phyloP scores from a whole-genome alignment of 2,329 filamentous ascomycete species.

The Aspergillus pseudoviridinutans region DNA sequence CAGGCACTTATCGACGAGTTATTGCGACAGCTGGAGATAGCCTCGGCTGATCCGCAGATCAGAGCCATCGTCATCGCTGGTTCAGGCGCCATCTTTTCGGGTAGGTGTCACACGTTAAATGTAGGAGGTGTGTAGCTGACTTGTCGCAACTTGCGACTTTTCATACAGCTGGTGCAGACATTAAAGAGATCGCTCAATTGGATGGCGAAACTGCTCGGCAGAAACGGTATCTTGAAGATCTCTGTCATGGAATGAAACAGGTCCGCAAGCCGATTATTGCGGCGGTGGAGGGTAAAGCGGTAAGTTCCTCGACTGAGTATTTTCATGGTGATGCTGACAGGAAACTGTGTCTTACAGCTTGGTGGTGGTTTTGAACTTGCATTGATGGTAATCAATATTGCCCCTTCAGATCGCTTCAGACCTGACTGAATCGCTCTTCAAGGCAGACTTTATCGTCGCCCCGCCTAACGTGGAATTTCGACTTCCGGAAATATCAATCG shows the following conservation, averaged over 20 bases:
- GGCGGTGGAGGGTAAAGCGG: constrained; percentile 8
- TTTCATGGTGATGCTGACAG: neutral
- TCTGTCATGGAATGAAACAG: constrained; percentile 4
- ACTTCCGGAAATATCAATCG: constrained; percentile 7
- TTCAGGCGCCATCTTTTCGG: constrained; percentile 5
- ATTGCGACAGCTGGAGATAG: neutral
- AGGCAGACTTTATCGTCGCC: constrained; percentile 8
- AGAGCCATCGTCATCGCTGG: constrained; percentile 5
- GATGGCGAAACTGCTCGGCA: constrained; percentile 2
- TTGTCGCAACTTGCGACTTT: neutral
- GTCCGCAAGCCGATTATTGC: constrained; percentile 8
- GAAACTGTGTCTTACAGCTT: neutral
- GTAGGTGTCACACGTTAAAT: neutral
- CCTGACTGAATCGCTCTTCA: no score
- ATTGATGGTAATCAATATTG: constrained; percentile 1
- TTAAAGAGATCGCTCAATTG: constrained; percentile 7
- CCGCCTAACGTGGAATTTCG: neutral
- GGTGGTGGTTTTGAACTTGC: constrained; percentile 10
- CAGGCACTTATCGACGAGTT: constrained; percentile 4
- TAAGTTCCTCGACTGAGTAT: neutral
- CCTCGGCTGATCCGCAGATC: neutral
- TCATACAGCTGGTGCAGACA: constrained; percentile 9
- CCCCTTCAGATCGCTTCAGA: no score
- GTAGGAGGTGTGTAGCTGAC: no score
- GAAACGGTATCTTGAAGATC: constrained; percentile 6